Conservation (phyloP, 1,284 basidiomycete genomes). For the Anthracocystis panici-leucophaei region DNA sequence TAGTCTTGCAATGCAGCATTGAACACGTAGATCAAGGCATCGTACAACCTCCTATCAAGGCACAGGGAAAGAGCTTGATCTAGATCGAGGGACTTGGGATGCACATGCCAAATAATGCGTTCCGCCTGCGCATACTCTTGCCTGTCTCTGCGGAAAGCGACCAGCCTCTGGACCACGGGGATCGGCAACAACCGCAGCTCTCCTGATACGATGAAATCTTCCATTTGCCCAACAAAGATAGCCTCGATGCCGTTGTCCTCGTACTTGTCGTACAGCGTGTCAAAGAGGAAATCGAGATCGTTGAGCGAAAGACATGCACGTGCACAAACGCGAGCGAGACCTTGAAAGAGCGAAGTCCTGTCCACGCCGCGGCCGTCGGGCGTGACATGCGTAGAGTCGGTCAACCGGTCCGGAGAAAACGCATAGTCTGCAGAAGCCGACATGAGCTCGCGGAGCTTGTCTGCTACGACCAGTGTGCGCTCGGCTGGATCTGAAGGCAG, state of each 20-base stretch:
- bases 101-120: slow-evolving; percentile 93
- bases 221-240: slow-evolving; percentile 88
- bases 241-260: slow-evolving; percentile 84
- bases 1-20: slow-evolving; percentile 88
- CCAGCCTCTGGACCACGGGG: slow-evolving; percentile 86
- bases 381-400: slow-evolving; percentile 84
- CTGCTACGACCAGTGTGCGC: slow-evolving; percentile 78
- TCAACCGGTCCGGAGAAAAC: slow-evolving; percentile 94
- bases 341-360: slow-evolving; percentile 88
- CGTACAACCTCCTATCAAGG: slow-evolving; percentile 84
- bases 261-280: slow-evolving; percentile 88
- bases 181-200: slow-evolving; percentile 79
- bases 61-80: slow-evolving; percentile 92
- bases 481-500: slow-evolving; percentile 79
- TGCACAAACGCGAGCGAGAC: slow-evolving; percentile 83
- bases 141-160: slow-evolving; percentile 81
- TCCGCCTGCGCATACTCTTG: slow-evolving; percentile 83
- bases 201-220: slow-evolving; percentile 84
- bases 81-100: slow-evolving; percentile 89
- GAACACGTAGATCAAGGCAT: slow-evolving; percentile 94
- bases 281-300: slow-evolving; percentile 87
- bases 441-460: slow-evolving; percentile 85
- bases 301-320: slow-evolving; percentile 84
- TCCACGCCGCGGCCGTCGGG: slow-evolving; percentile 90
- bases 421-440: slow-evolving; percentile 86